phyloP scores from a whole-genome alignment of 305 asterid genomes.

The Solanum hybrid region DNA sequence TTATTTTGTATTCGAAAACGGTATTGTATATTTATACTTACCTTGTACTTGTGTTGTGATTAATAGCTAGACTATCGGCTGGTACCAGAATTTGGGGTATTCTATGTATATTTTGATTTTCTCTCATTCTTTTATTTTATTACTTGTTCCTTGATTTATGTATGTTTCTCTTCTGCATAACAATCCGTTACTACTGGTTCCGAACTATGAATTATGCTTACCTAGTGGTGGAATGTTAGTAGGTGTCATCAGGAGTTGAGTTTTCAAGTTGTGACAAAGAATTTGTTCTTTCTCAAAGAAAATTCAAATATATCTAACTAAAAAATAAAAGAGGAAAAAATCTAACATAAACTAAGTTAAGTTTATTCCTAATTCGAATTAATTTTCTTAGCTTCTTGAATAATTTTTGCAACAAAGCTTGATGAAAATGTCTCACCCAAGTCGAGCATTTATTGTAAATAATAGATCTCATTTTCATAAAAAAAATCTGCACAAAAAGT shows the following conservation, averaged over 20 bases:
- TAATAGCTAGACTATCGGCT: neutral
- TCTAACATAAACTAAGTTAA: neutral
- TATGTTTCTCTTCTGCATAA: neutral
- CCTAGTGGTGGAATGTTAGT: neutral
- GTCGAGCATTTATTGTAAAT: neutral
- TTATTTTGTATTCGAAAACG: neutral
- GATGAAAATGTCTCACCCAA: neutral
- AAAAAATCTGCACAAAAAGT: no score
- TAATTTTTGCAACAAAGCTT: neutral
- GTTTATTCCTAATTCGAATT: neutral
- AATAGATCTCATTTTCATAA: neutral
- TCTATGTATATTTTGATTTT: neutral
- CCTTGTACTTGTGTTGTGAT: neutral
- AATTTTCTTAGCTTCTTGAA: neutral
- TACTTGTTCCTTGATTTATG: neutral
- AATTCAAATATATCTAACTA: neutral
- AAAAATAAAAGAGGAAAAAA: neutral
- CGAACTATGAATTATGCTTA: neutral
- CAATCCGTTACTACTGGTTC: neutral
- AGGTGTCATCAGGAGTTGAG: neutral
- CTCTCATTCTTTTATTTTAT: neutral
- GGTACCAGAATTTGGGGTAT: neutral
- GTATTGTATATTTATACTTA: neutral
- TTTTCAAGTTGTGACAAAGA: neutral
- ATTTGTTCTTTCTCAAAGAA: neutral